phyloP scores from a whole-genome alignment of 805 yeast genomes.

The Nakazawaea anatomiae region DNA sequence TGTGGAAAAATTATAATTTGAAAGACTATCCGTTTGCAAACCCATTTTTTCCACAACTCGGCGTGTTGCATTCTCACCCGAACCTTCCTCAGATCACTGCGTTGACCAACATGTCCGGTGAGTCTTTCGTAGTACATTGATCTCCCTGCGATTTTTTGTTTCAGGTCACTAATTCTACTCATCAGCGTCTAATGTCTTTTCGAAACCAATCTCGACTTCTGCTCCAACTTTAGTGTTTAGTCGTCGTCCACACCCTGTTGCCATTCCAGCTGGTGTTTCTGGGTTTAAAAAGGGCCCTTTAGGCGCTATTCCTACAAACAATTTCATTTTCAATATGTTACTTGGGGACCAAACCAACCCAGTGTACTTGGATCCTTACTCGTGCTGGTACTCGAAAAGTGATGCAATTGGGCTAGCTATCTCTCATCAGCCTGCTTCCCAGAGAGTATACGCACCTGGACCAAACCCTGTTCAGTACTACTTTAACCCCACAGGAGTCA shows the following conservation, averaged over 20 bases:
- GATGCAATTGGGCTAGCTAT: slow-evolving; percentile 56
- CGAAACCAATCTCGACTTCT: slow-evolving; percentile 32
- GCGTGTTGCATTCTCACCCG: no score
- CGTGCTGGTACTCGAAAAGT: slow-evolving; percentile 51
- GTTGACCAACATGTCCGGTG: no score
- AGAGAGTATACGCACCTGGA: slow-evolving; percentile 67
- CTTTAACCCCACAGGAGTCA: slow-evolving; percentile 58
- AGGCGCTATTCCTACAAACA: slow-evolving; percentile 59
- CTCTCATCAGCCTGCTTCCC: slow-evolving; percentile 52
- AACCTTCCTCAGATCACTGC: no score
- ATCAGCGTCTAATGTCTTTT: slow-evolving; percentile 29
- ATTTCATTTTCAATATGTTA: slow-evolving; percentile 69
- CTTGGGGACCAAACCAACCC: slow-evolving; percentile 63
- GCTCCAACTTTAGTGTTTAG: slow-evolving; percentile 40
- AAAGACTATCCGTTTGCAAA: no score
- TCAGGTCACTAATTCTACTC: neutral
- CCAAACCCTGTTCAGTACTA: slow-evolving; percentile 38
- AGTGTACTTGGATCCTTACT: slow-evolving; percentile 78
- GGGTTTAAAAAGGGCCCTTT: slow-evolving; percentile 7
- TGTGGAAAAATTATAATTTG: no score
- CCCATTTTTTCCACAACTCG: no score
- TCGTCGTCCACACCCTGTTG: slow-evolving; percentile 19
- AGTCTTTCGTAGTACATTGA: no score
- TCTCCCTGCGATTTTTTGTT: neutral
- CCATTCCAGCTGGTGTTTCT: slow-evolving; percentile 19